Percentiles rank a stretch among this genome's conserved stretches.
Conservation (phyloP, 306 rosid genomes). For the Acacia crassicarpa region DNA sequence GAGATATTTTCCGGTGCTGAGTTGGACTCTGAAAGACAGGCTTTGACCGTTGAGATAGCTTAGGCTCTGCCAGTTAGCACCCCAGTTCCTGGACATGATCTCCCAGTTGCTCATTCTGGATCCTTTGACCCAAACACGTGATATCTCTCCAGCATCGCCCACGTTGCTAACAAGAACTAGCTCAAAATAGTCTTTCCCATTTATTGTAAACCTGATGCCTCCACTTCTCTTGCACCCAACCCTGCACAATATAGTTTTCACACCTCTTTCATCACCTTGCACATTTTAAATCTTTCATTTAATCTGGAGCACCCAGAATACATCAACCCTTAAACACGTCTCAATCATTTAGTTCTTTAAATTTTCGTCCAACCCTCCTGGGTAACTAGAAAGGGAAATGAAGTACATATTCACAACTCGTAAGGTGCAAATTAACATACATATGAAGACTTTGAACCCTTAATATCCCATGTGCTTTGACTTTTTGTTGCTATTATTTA, state of each 20-base stretch:
- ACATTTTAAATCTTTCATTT: neutral
- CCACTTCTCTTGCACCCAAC: constrained; percentile 52
- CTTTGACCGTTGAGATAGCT: constrained; percentile 57
- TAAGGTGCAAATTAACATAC: neutral
- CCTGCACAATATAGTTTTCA: constrained; percentile 28
- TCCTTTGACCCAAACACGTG: constrained; percentile 57
- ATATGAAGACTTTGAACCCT: neutral
- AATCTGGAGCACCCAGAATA: neutral
- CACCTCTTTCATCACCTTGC: too few relatives aligned
- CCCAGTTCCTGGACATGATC: constrained; percentile 62
- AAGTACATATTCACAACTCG: neutral
- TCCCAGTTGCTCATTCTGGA: constrained; percentile 52
- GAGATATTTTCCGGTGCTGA: constrained; percentile 35
- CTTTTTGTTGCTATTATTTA: neutral
- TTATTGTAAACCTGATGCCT: constrained; percentile 55
- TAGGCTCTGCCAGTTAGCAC: constrained; percentile 56
- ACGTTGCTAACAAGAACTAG: constrained; percentile 58
- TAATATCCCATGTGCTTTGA: neutral
- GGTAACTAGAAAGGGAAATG: neutral
- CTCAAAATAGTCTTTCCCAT: constrained; percentile 50
- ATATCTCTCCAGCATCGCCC: constrained; percentile 54
- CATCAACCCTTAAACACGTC: neutral
- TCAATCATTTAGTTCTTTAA: neutral
- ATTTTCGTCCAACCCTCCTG: neutral
- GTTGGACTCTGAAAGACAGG: constrained; percentile 57